Evolutionary conservation across 2,329 filamentous ascomycete species (phyloP), one percentile per base, ranked within the genome.

Genomic region (Fusarium guadeloupense): DNA sequence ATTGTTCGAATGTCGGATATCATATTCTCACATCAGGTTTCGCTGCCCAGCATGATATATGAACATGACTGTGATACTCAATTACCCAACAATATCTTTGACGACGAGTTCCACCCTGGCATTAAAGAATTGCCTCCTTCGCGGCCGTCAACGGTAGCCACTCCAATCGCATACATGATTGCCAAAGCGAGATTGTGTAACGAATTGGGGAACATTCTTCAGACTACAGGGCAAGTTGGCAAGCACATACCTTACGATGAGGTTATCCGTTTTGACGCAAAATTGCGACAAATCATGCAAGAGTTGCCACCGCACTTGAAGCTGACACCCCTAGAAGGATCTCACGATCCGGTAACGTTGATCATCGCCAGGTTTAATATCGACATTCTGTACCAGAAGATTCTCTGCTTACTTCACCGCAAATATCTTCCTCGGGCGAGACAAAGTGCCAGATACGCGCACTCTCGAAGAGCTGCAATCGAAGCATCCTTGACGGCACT

Each of bases 331-430:
- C 82, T 96, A 54, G 89, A 93, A 54, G 89, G 92, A 50, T 88
- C 86, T 5, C 82, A 88, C 40, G 93, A 97, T 68, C 88, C 96
- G 16, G 87, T 95, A 74, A 91, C 92, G 21, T 84, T 95, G 56
- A 88, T 97, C 54, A 89, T 96, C 79, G 90, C 93, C 45, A 88
- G 93, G 23, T 93, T 93, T 72, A 90, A 90, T 52, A 79, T 97
- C 26, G 91, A 95, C 59, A 89, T 95, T 43, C 78, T 97, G 6
- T 96, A 93, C 71, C 88, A 96, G 62, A 97, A 96, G 77, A 90
- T 93, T 16, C 84, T 96, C 68, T 96, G 92, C 69, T 85, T 97
- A 19, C 83, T 99, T 33, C 95, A 99, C 74, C 85, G 93, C 44
- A 93, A 93, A 62, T 97, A 95, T 73, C 83, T 97, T 54, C 81